Evolutionary conservation across 345 rosid species (phyloP).

Genomic region (Draba incana): DNA sequence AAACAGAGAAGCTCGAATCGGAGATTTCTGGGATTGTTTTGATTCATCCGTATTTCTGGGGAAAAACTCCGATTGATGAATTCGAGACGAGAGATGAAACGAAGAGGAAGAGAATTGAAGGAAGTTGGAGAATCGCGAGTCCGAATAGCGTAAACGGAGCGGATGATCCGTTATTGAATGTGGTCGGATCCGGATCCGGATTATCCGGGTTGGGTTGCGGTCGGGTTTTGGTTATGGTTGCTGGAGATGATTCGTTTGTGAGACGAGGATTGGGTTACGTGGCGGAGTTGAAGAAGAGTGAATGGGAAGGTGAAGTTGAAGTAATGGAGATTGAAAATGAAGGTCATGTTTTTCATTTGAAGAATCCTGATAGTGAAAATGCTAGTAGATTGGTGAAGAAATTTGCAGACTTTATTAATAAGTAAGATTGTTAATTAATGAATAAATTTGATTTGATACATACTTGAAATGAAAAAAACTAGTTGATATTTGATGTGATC

Average conservation of each 20-base stretch:
- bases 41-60: conserved; percentile 56
- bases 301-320: conserved; percentile 51
- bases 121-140: conserved; percentile 39
- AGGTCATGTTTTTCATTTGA: conserved; percentile 51
- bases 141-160: conserved; percentile 47
- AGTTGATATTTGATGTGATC: no score
- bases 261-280: conserved; percentile 48
- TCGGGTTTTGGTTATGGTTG: conserved; percentile 48
- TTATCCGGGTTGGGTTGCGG: conserved; percentile 44
- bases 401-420: conserved; percentile 37
- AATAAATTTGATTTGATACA: no score
- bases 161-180: conserved; percentile 57
- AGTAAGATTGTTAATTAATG: neutral
- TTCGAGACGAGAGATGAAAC: conserved; percentile 37
- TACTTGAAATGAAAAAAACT: no score
- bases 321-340: conserved; percentile 45
- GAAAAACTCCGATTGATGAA: conserved; percentile 38
- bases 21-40: conserved; percentile 37
- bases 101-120: conserved; percentile 33
- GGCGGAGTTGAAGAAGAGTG: conserved; percentile 43
- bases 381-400: conserved; percentile 36
- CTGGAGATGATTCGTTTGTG: conserved; percentile 45
- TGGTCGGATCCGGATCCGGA: conserved; percentile 23
- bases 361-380: conserved; percentile 32
- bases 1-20: conserved; percentile 23